phyloP scores from a whole-genome alignment of 2,329 filamentous ascomycete species.

The Fusarium ramigenum region DNA sequence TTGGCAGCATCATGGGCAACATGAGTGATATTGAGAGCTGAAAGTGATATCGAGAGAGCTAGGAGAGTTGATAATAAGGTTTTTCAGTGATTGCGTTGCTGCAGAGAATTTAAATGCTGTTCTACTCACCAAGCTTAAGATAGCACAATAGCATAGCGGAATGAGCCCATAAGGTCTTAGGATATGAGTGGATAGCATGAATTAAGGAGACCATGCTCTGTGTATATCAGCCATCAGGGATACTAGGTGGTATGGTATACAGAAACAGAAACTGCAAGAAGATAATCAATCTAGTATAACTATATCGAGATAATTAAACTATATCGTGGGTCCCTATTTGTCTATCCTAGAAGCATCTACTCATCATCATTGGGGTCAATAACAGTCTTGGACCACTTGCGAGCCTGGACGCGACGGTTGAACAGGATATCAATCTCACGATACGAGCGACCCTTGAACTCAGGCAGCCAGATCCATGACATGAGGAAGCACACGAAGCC shows the following conservation, averaged over 20 bases:
- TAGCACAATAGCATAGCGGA: neutral
- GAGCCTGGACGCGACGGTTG: neutral
- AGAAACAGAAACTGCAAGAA: neutral
- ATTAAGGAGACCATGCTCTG: neutral
- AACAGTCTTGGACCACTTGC: conserved; percentile 1
- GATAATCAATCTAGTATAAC: neutral
- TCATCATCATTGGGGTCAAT: neutral
- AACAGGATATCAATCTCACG: neutral
- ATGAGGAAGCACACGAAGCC: neutral
- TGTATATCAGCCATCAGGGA: neutral
- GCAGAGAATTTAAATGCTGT: rapidly evolving
- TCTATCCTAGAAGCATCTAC: neutral
- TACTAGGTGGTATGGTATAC: neutral
- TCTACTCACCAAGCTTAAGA: neutral
- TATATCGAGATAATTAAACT: neutral
- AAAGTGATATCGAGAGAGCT: rapidly evolving
- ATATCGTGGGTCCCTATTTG: neutral
- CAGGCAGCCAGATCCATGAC: neutral
- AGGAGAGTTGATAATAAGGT: rapidly evolving
- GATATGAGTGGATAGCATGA: neutral
- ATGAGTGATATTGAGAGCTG: neutral
- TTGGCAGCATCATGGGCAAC: neutral
- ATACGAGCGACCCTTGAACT: neutral
- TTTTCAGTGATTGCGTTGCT: neutral
- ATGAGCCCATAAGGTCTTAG: neutral